These are phyloP conservation scores for Sporisorium exsertum DNA, from an alignment of 1,284 basidiomycete species.

Conservation along the genomic window DNA sequence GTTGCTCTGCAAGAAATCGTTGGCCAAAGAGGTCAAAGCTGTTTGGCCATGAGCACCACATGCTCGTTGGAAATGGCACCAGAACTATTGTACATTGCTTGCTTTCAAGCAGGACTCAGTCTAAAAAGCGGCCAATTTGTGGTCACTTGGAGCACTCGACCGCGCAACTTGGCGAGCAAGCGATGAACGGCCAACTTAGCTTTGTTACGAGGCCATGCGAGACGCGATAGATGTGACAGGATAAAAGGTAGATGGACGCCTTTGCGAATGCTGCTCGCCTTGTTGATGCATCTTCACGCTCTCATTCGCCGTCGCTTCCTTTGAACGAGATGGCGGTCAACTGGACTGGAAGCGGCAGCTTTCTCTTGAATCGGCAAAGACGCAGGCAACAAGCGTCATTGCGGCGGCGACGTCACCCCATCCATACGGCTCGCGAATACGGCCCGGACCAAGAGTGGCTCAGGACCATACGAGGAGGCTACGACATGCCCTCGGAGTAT, in stretches of 20 bases:
- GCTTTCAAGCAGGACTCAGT: too few relatives aligned
- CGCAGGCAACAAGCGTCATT: slow-evolving; percentile 8
- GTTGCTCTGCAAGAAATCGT: neutral
- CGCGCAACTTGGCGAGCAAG: too few relatives aligned
- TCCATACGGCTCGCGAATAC: neutral
- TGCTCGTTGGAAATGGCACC: neutral
- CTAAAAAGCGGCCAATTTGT: too few relatives aligned
- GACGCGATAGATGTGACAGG: neutral
- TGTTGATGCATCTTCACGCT: neutral
- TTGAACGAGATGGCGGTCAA: slow-evolving; percentile 39
- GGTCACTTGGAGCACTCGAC: too few relatives aligned
- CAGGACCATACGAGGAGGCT: slow-evolving; percentile 11
- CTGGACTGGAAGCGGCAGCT: slow-evolving; percentile 50
- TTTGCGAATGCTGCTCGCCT: neutral
- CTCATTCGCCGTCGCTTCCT: neutral
- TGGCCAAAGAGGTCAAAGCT: neutral
- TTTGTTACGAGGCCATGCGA: neutral
- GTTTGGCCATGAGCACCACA: neutral
- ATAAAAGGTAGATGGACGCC: neutral
- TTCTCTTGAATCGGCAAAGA: slow-evolving; percentile 14
- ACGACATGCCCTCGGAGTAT: neutral
- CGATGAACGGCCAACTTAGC: neutral
- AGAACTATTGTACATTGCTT: too few relatives aligned
- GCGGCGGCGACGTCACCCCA: neutral
- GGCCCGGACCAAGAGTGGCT: slow-evolving; percentile 16